A percentile compares a stretch with the other conserved stretches of the same genome.
phyloP scores from a whole-genome alignment of 208 protist species.

The Trichomonas gallinae region DNA sequence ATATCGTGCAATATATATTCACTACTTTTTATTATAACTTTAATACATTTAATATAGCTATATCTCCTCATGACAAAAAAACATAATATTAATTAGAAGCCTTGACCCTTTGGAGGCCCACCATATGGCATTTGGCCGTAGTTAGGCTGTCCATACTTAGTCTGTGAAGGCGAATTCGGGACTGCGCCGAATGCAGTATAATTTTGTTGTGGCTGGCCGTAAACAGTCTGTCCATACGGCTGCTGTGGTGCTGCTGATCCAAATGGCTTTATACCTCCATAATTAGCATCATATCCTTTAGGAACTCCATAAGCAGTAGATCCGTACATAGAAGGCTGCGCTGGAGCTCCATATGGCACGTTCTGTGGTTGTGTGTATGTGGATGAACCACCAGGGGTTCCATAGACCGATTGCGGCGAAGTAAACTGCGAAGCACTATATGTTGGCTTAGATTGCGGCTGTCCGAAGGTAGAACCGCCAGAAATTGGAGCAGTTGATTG shows the following conservation, averaged over 20 bases:
- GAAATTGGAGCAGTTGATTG: background rate
- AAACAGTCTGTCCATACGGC: too few species aligned
- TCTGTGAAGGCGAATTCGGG: background rate
- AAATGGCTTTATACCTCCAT: background rate
- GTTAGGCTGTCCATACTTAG: background rate
- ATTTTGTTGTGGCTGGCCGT: background rate
- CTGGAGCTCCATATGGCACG: background rate
- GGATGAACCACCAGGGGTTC: background rate
- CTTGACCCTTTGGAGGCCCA: background rate
- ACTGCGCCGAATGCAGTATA: background rate
- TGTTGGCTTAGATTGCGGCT: background rate
- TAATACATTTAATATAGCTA: too few species aligned
- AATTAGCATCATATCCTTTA: background rate
- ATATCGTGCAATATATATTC: too few species aligned
- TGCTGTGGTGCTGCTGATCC: too few species aligned
- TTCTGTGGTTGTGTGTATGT: background rate
- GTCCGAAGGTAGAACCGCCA: background rate
- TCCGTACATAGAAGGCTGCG: background rate
- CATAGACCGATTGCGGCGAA: background rate
- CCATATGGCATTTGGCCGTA: background rate
- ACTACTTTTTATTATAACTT: too few species aligned
- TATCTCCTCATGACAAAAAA: too few species aligned
- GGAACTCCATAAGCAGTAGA: background rate
- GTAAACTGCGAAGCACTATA: background rate
- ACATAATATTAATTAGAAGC: background rate